Evolutionary conservation across 2,329 filamentous ascomycete species (phyloP).

Genomic region (Hymenoscyphus occultus): DNA sequence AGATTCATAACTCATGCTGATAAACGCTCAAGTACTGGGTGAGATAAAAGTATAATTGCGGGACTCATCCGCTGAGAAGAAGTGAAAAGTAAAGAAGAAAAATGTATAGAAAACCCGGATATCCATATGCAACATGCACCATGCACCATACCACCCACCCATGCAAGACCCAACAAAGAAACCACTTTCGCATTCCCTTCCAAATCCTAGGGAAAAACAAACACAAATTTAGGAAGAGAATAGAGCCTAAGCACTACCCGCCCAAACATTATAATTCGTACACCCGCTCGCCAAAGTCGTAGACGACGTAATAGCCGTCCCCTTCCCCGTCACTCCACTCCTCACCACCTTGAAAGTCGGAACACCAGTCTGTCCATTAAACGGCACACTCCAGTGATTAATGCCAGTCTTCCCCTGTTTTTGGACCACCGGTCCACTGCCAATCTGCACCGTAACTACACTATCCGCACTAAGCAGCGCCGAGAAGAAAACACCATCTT

Average conservation of each 20-base stretch:
- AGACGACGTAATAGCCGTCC: constrained; percentile 24
- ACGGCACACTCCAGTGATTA: constrained; percentile 32
- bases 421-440: constrained; percentile 21
- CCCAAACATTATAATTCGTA: constrained; percentile 21
- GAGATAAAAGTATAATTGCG: too few relatives aligned
- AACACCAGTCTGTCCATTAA: constrained; percentile 35
- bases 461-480: constrained; percentile 32
- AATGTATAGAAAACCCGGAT: too few relatives aligned
- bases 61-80: too few relatives aligned
- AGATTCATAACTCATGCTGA: too few relatives aligned
- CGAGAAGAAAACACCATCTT: constrained; percentile 29
- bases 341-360: constrained; percentile 33
- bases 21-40: too few relatives aligned
- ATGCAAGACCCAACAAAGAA: too few relatives aligned
- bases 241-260: constrained; percentile 15
- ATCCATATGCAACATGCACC: too few relatives aligned
- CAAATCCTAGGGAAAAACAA: neutral
- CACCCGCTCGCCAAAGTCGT: constrained; percentile 17
- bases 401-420: constrained; percentile 22
- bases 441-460: constrained; percentile 35
- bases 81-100: too few relatives aligned
- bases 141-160: too few relatives aligned
- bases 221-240: neutral
- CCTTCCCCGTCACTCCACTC: constrained; percentile 24
- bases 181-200: neutral